Evolutionary conservation across 2,329 filamentous ascomycete species (phyloP).

Genomic region (Pyrenophora teres): DNA sequence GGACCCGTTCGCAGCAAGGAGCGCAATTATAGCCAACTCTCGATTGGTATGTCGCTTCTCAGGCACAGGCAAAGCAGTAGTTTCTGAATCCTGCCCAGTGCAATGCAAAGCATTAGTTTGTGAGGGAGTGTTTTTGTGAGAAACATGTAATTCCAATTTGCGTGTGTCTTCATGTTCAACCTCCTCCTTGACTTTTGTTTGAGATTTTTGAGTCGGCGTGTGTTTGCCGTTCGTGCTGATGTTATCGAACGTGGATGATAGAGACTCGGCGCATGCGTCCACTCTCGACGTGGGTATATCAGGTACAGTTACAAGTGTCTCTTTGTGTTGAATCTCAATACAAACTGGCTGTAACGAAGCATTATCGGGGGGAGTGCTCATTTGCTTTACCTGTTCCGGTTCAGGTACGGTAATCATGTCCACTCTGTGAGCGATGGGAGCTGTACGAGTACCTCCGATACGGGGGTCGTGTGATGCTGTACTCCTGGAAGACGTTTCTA

Average conservation of each 20-base stretch:
- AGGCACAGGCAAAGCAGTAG: no score
- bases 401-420: neutral
- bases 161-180: no score
- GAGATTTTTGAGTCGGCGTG: no score
- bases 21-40: slow-evolving; percentile 18
- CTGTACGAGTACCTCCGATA: neutral
- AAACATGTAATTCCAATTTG: neutral
- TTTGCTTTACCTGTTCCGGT: neutral
- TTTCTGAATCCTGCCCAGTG: neutral
- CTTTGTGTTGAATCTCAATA: neutral
- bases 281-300: neutral
- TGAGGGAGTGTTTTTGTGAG: neutral
- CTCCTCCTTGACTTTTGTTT: no score
- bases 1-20: slow-evolving; percentile 16
- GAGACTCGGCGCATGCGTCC: neutral
- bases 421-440: neutral
- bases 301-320: neutral
- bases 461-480: neutral
- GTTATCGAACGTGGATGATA: neutral
- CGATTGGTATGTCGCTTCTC: slow-evolving; percentile 5
- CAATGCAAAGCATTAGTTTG: neutral
- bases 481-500: neutral
- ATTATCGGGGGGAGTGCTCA: neutral
- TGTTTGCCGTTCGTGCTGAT: no score
- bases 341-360: neutral